Evolutionary conservation across 2,329 filamentous ascomycete genomes (phyloP), one percentile per base, ranked within the genome.

Genomic region (Penicillium sp.): DNA sequence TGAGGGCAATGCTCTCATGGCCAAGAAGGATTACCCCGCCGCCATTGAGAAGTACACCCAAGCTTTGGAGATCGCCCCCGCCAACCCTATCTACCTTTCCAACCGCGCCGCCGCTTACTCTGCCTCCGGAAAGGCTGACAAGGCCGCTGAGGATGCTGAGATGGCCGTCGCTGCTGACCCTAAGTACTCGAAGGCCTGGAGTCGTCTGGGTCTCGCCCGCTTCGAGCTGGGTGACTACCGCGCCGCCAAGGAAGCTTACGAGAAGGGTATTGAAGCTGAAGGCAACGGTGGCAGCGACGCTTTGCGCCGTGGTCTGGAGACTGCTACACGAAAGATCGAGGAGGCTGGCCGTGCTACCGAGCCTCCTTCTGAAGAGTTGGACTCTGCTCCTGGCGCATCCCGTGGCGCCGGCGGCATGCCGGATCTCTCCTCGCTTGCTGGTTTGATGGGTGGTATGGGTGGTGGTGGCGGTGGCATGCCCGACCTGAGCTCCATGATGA

Each of bases 231-330:
- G 92, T 31, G 93, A 99, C 68, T 87, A 90, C 51, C 86, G 87
- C 75, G 94, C 90, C 45, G 87, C 89, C 59, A 95, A 96, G 87
- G 92, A 97, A 65, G 94, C 94, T 16, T 99, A 99, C 76, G 79
- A 87, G 74, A 84, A 89, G 72, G 94, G 94, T 48, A 97, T 99
- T 69, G 89, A 96, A 70, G 84, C 90, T 59, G 94, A 99, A 75
- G 93, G 94, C 47, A 94, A 86, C 68, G 94, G 94, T 49, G 94
- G 94, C 56, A 95, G 89, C 63, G 92, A 97, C 15, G 91, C 93
- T 55, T 97, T 97, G 94, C 93, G 91, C 81, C 95, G 93, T 77
- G 94, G 94, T 18, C 94, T 84, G 70, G 92, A 97, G 82, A 97
- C 94, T 15, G 93, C 92, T 48, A 94, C 89, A 81, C 85, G 85